phyloP scores from a whole-genome alignment of 495 filamentous ascomycete species.

The Corynascus novoguineensis region DNA sequence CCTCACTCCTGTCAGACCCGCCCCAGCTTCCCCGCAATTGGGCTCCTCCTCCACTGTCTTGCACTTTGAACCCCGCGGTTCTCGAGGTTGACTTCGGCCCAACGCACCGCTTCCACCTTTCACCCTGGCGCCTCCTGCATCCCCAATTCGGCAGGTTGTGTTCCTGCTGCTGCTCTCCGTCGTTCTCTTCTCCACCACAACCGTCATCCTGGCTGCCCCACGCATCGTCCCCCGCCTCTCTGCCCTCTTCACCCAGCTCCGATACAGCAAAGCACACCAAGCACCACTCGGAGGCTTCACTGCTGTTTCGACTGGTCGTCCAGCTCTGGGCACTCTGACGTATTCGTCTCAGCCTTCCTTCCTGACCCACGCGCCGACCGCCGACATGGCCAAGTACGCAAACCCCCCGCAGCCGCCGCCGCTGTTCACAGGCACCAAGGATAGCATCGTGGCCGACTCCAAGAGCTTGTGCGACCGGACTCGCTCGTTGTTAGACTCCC shows the following conservation, averaged over 20 bases:
- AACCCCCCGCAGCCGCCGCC: slow-evolving; percentile 82
- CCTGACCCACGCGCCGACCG: slow-evolving; percentile 21
- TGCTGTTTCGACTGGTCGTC: slow-evolving; percentile 16
- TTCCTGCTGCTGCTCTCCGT: slow-evolving; percentile 50
- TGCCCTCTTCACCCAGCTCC: slow-evolving; percentile 53
- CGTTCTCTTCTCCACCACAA: slow-evolving; percentile 55
- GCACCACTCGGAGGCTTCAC: slow-evolving; percentile 19
- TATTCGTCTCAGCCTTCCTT: slow-evolving; percentile 13
- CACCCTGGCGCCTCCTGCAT: slow-evolving; percentile 40
- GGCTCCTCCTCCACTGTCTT: no score
- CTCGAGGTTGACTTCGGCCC: not conserved
- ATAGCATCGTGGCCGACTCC: slow-evolving; percentile 69
- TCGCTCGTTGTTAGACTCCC: slow-evolving; percentile 63
- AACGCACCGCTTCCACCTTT: slow-evolving; percentile 4
- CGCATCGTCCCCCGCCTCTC: slow-evolving; percentile 60
- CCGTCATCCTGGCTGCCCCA: slow-evolving; percentile 73
- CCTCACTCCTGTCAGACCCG: not conserved
- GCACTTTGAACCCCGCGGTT: slow-evolving; percentile 4
- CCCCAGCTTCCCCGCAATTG: slow-evolving; percentile 1
- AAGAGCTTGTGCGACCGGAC: slow-evolving; percentile 65
- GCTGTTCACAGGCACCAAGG: slow-evolving; percentile 74
- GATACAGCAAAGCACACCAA: slow-evolving; percentile 20
- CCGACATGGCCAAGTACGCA: slow-evolving; percentile 45
- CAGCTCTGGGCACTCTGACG: slow-evolving; percentile 19
- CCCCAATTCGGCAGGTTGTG: slow-evolving; percentile 35